Evolutionary conservation across 306 rosid genomes (phyloP).

Genomic region (Nissolia schottii): DNA sequence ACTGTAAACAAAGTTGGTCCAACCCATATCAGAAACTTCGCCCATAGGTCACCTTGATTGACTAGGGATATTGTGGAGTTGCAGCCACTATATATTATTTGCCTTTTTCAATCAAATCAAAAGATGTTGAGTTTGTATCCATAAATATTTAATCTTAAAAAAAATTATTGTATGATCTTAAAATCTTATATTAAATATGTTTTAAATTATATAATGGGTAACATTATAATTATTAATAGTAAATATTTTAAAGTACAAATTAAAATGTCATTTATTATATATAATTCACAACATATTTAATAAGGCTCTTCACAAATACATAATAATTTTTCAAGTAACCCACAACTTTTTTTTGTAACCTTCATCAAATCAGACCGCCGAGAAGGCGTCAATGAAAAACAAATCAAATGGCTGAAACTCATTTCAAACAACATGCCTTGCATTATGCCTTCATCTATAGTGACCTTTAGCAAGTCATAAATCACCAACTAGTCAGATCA

Average conservation of each 20-base stretch:
- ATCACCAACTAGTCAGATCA: conserved; percentile 26
- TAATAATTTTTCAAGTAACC: too few species aligned
- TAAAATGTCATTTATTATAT: too few species aligned
- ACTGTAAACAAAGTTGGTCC: conserved; percentile 32
- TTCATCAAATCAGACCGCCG: conserved; percentile 30
- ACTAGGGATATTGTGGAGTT: conserved; percentile 15
- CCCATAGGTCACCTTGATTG: conserved; percentile 29
- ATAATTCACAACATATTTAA: too few species aligned
- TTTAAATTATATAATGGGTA: too few species aligned
- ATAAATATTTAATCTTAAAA: too few species aligned
- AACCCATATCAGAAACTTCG: conserved; percentile 22
- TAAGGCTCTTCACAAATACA: too few species aligned
- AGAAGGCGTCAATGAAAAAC: background rate
- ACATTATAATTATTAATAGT: too few species aligned
- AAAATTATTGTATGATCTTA: too few species aligned
- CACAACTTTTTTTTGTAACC: background rate
- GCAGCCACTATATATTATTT: conserved; percentile 22
- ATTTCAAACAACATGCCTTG: conserved; percentile 22
- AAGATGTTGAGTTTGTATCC: conserved; percentile 26
- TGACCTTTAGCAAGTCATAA: conserved; percentile 4
- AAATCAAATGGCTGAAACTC: conserved; percentile 22
- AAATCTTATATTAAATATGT: too few species aligned
- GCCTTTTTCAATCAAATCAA: conserved; percentile 17
- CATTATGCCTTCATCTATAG: conserved; percentile 19
- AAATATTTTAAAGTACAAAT: too few species aligned